Evolutionary conservation across 1,139 yeast genomes (phyloP).

Genomic region (Suhomyces chickasaworum): DNA sequence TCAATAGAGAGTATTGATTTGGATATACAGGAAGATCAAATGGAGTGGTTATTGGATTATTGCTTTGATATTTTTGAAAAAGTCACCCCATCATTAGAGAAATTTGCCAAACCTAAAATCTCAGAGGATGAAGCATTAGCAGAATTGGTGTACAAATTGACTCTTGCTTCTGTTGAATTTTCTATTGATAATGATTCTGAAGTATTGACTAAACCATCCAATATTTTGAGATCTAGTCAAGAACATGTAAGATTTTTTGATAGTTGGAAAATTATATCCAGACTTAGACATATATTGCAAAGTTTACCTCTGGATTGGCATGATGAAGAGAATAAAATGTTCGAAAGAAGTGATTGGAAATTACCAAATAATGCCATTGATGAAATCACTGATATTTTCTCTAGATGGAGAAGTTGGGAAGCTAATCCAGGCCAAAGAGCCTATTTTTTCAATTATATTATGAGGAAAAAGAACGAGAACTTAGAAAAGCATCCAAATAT

Average conservation of each 20-base stretch:
- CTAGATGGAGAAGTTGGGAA: conserved; percentile 95
- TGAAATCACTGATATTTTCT: conserved; percentile 59
- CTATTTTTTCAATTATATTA: conserved; percentile 51
- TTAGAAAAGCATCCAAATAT: conserved; percentile 4
- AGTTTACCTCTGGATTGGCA: conserved; percentile 62
- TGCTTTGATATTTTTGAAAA: conserved; percentile 20
- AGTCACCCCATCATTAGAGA: conserved; percentile 26
- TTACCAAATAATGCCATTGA: conserved; percentile 56
- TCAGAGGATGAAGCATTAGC: conserved; percentile 27
- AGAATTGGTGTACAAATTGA: conserved; percentile 56
- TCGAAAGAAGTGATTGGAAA: conserved; percentile 29
- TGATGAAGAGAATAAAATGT: conserved; percentile 23
- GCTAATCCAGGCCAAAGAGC: conserved; percentile 50
- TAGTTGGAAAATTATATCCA: conserved; percentile 82
- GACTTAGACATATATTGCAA: conserved; percentile 72
- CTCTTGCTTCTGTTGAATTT: conserved; percentile 62
- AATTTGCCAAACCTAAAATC: conserved; percentile 20
- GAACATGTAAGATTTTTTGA: conserved; percentile 79
- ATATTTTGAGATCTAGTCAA: conserved; percentile 67
- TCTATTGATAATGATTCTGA: conserved; percentile 81
- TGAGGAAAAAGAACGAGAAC: conserved; percentile 18
- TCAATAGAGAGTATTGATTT: conserved; percentile 35
- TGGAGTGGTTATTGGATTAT: conserved; percentile 42
- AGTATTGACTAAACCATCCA: conserved; percentile 86
- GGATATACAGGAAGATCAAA: conserved; percentile 35